Conservation (phyloP, 768 basidiomycete genomes). For the Pleurotus citrinopileatus region DNA sequence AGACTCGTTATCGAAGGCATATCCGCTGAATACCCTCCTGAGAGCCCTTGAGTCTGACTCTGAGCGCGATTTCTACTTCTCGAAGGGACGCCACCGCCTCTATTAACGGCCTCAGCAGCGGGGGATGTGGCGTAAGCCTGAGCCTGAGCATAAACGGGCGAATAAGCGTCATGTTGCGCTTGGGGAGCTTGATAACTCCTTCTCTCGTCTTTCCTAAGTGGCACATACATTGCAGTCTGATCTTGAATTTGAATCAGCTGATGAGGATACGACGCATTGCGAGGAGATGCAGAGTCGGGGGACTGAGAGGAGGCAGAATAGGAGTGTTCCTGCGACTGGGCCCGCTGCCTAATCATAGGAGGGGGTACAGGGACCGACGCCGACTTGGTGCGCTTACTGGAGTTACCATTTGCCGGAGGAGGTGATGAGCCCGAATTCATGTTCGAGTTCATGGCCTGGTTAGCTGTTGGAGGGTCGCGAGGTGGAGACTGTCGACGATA, state of each 20-base stretch:
- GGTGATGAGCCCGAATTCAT: too few species aligned
- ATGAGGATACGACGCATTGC: too few species aligned
- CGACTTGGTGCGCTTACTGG: too few species aligned
- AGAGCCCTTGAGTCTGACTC: not conserved
- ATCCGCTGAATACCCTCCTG: not conserved
- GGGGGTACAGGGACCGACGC: not conserved
- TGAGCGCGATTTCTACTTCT: not conserved
- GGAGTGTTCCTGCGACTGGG: not conserved
- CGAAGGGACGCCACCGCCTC: not conserved
- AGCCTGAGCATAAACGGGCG: not conserved
- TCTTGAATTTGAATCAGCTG: too few species aligned
- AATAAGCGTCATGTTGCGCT: too few species aligned
- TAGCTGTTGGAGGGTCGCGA: not conserved
- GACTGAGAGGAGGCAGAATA: too few species aligned
- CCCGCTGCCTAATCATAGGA: conserved; percentile 4
- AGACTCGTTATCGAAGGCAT: conserved; percentile 1
- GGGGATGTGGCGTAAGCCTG: not conserved
- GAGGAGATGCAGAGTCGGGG: too few species aligned
- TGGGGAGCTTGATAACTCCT: too few species aligned
- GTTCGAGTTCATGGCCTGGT: too few species aligned
- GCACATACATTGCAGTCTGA: too few species aligned
- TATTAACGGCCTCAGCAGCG: not conserved
- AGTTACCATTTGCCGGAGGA: too few species aligned
- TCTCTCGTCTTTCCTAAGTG: too few species aligned
- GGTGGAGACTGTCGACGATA: not conserved